Evolutionary conservation across 495 filamentous ascomycete species (phyloP), one percentile per base, ranked within the genome.

Genomic region (Trichodelitschia bisporula): DNA sequence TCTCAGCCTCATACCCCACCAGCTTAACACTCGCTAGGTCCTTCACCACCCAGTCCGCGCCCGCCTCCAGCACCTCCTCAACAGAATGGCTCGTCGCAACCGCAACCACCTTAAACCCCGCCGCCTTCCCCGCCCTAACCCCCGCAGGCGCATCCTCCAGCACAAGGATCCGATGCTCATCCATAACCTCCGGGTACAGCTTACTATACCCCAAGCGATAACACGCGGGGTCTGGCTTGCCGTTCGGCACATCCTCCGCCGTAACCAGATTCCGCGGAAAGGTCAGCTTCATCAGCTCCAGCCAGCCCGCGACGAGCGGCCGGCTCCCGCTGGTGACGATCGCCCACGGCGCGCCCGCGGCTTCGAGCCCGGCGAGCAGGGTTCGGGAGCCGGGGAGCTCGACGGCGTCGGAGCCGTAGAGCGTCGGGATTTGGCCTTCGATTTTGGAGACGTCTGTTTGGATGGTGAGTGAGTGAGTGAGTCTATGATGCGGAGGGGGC

Each of bases 141-240:
- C 86, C 86, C n/a, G 83, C 80, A 0, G 86, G 84, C 29, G 76
- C 73, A 51, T 97, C 86, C 49, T 97, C 86, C 4, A 97, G 50
- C 19, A 97, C 84, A 12, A 93, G 54, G 13, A 86, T 54, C n/a
- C n/a, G n/a, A n/a, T n/a, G n/a, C 10, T 59, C 50, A 9, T 48
- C 48, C 1, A 58, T 54, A n/a, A 18, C 33, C 2, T 35, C 21
- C 0, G 29, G 14, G 0, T 56, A 62, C 11, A 90, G 57, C 35
- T 58, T 60, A 45, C 64, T 52, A 26, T 60, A 60, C 0, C 78
- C 83, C 3, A 89, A 61, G 19, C 55, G 36, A 47, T 93, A 93
- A 59, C 86, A 86, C 14, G 65, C 58, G 14, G 86, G 84, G 47
- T 77, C 66, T 9, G 86, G 86, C 58, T 97, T 97, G 25, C 86